Conservation (phyloP, 2,329 filamentous ascomycete genomes). For the Trichoderma koningiopsis region DNA sequence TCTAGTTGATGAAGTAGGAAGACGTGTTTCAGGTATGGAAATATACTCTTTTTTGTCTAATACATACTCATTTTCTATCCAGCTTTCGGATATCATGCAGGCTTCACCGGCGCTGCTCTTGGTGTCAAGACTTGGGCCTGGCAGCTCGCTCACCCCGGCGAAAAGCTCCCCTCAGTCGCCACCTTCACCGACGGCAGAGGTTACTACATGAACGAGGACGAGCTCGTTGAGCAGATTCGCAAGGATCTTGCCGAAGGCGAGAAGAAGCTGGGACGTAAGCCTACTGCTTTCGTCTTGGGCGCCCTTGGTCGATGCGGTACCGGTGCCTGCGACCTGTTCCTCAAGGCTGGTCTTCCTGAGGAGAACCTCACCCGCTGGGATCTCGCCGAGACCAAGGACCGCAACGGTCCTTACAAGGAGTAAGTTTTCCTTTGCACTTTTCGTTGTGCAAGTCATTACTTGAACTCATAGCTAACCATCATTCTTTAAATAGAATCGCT, state of each 20-base stretch:
- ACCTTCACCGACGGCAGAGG: slow-evolving; percentile 50
- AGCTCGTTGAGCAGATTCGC: slow-evolving; percentile 49
- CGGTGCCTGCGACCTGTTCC: slow-evolving; percentile 79
- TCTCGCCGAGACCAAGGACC: slow-evolving; percentile 70
- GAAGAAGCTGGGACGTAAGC: slow-evolving; percentile 67
- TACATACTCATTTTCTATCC: no score
- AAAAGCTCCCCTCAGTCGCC: slow-evolving; percentile 60
- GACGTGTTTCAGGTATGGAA: neutral
- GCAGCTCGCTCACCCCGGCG: slow-evolving; percentile 72
- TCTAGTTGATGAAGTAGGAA: neutral
- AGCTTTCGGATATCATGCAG: slow-evolving; percentile 72
- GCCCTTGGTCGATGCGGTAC: slow-evolving; percentile 77
- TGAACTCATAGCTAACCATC: neutral
- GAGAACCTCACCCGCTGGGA: slow-evolving; percentile 63
- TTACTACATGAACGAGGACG: slow-evolving; percentile 69
- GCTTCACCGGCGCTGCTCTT: slow-evolving; percentile 73
- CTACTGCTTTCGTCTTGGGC: slow-evolving; percentile 82
- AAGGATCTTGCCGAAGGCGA: slow-evolving; percentile 65
- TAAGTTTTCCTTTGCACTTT: neutral
- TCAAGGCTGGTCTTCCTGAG: slow-evolving; percentile 62
- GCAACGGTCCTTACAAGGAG: slow-evolving; percentile 74
- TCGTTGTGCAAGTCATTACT: neutral
- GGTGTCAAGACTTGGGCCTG: slow-evolving; percentile 81
- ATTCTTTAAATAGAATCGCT: slow-evolving; percentile 51
- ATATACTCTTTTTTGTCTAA: no score